Conservation (phyloP, 441 rosid species). For the Pelargonium exstipulatum region DNA sequence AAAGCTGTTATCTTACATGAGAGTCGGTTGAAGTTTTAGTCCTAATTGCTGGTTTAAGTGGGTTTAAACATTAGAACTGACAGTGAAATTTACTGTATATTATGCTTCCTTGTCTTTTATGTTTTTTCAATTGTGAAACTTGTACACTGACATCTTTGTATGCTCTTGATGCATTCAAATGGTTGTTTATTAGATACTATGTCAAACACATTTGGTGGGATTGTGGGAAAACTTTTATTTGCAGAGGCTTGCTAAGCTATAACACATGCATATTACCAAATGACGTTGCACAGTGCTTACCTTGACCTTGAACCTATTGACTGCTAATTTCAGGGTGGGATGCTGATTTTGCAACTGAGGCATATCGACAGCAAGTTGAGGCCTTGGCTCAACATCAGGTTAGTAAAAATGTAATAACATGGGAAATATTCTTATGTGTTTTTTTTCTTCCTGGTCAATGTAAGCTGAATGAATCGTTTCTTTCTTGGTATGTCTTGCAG, state of each 20-base stretch:
- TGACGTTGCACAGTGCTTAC: conserved; percentile 6
- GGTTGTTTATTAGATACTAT: neutral
- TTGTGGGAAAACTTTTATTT: neutral
- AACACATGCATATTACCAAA: neutral
- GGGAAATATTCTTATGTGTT: conserved; percentile 6
- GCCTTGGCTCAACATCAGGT: conserved; percentile 94
- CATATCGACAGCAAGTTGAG: conserved; percentile 95
- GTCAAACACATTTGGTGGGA: no score
- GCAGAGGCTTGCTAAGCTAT: neutral
- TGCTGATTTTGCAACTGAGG: conserved; percentile 99
- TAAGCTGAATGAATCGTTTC: conserved; percentile 25
- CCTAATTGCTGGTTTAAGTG: neutral
- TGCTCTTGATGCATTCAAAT: conserved; percentile 1
- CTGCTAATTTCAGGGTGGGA: conserved; percentile 74
- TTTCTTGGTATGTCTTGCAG: conserved; percentile 39
- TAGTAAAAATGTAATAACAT: conserved; percentile 17
- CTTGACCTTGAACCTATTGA: conserved; percentile 24
- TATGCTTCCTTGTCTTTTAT: neutral
- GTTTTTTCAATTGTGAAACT: neutral
- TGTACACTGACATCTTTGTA: neutral
- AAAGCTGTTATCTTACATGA: neutral
- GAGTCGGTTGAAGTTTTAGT: neutral
- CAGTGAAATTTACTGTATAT: neutral
- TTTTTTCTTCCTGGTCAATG: conserved; percentile 8
- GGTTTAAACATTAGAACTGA: conserved; percentile 5